phyloP scores from a whole-genome alignment of 2,329 filamentous ascomycete species.

The Pseudogymnoascus sp. region DNA sequence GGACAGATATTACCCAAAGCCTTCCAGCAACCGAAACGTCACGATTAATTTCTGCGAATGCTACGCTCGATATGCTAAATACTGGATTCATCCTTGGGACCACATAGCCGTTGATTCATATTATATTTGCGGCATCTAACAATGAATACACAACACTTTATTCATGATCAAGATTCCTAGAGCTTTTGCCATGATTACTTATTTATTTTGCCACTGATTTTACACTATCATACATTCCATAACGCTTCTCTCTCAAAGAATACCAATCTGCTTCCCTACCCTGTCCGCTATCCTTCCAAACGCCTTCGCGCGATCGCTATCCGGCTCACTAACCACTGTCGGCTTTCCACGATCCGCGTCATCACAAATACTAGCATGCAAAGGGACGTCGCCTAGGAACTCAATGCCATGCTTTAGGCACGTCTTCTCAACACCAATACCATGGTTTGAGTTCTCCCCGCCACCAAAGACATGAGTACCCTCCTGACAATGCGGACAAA shows the following conservation, averaged over 20 bases:
- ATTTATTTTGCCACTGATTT: not conserved
- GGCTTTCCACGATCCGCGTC: constrained; percentile 83
- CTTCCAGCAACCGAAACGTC: not conserved
- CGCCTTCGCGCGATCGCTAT: constrained; percentile 60
- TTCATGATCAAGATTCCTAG: not conserved
- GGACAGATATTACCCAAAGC: not conserved
- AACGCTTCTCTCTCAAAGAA: constrained; percentile 14
- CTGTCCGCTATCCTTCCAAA: constrained; percentile 64
- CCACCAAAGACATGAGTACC: constrained; percentile 66
- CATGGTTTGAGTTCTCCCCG: constrained; percentile 33
- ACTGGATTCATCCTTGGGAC: too few species aligned
- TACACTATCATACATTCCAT: not conserved
- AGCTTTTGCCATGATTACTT: not conserved
- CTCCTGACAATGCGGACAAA: constrained; percentile 68
- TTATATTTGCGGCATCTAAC: not conserved
- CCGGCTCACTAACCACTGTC: constrained; percentile 79
- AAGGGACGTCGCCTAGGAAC: constrained; percentile 81
- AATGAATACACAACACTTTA: not conserved
- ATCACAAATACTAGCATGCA: constrained; percentile 78
- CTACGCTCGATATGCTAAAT: too few species aligned
- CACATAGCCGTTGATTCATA: too few species aligned
- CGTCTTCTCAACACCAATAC: constrained; percentile 53
- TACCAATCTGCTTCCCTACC: constrained; percentile 30
- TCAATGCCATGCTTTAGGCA: constrained; percentile 66
- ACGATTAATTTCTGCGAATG: too few species aligned